Evolutionary conservation across 305 asterid species (phyloP).

Genomic region (Salvia sclarea): DNA sequence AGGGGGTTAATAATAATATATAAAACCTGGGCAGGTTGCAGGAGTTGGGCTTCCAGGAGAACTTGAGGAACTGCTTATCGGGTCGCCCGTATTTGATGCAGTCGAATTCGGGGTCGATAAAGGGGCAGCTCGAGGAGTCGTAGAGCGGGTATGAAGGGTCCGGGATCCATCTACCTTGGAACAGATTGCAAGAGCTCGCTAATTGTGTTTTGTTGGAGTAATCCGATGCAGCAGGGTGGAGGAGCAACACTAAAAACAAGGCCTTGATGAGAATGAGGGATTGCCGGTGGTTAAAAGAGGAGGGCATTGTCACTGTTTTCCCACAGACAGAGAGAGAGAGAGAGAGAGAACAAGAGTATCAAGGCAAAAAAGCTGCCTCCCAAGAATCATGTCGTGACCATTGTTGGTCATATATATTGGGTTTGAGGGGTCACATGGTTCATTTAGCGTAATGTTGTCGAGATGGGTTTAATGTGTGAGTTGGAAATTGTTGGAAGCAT

Average conservation of each 20-base stretch:
- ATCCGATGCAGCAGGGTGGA: constrained; percentile 24
- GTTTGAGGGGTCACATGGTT: constrained; percentile 31
- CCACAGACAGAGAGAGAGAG: constrained; percentile 27
- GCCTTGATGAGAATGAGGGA: constrained; percentile 1
- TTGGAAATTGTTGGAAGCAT: constrained; percentile 35
- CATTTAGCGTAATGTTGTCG: constrained; percentile 16
- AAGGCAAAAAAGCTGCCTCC: constrained; percentile 14
- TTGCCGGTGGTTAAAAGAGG: constrained; percentile 23
- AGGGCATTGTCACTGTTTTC: constrained; percentile 29
- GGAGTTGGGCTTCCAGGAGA: constrained; percentile 60
- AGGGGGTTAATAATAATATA: no score
- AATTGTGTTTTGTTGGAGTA: constrained; percentile 20
- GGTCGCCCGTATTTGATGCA: constrained; percentile 68
- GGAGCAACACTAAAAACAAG: constrained; percentile 28
- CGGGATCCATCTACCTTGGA: constrained; percentile 60
- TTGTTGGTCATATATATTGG: constrained; percentile 3
- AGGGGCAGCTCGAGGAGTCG: constrained; percentile 54
- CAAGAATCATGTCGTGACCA: constrained; percentile 20
- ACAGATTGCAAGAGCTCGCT: constrained; percentile 48
- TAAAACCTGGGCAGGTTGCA: constrained; percentile 62
- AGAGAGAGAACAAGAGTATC: constrained; percentile 15
- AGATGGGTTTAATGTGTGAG: constrained; percentile 10
- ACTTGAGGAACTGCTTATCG: constrained; percentile 60
- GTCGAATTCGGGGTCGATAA: constrained; percentile 67
- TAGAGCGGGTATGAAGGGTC: constrained; percentile 58